Base-by-base conservation (phyloP, 1,284 basidiomycete genomes). In the Trametes hirsuta region DNA sequence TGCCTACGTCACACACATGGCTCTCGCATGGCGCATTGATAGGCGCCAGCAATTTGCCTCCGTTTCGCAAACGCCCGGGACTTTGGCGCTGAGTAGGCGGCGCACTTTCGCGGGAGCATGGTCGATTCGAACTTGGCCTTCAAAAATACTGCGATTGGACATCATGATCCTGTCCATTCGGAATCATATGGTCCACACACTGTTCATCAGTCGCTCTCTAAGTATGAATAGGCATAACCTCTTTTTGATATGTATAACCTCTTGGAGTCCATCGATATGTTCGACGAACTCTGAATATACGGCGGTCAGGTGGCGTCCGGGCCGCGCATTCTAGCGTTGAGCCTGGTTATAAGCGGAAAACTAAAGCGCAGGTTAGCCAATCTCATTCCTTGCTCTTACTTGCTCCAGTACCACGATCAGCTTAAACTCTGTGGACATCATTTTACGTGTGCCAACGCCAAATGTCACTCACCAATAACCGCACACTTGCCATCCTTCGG, bases 401-500 rank as follows among this genome's bases (percentile, higher is more conserved):
- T 40, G 39, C 39, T 18, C 11, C 39, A 18, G 39, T 11, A 40
- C 4, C n/a, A 14, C 4, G 14, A 40, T 40, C 39, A 22, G 39
- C 39, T 40, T 40, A 18, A 12, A 5, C n/a, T 12, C 39, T 30
- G 30, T 8, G 30, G 30, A 5, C 30, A 30, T 30, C 8, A 21
- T 24, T 34, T 15, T 14, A 18, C 35, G 39, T 4, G 14, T 40
- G 6, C 3, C 11, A 12, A 14, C 39, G 11, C 10, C 9, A 1
- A 18, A 69, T 68, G 63, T 54, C 59, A 5, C 62, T 69, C 15
- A 46, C 61, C 10, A 49, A 59, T 47, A 81, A 81, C 61, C 75
- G 73, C 40, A 81, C 81, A 0, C 72, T 81, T 15, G 66, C 74
- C 18, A 81, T 82, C 51, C 71, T 82, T 18, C 66, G 66, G 36